Conservation (phyloP, 139 green algal genomes). For the Tetratostichococcus sp. region DNA sequence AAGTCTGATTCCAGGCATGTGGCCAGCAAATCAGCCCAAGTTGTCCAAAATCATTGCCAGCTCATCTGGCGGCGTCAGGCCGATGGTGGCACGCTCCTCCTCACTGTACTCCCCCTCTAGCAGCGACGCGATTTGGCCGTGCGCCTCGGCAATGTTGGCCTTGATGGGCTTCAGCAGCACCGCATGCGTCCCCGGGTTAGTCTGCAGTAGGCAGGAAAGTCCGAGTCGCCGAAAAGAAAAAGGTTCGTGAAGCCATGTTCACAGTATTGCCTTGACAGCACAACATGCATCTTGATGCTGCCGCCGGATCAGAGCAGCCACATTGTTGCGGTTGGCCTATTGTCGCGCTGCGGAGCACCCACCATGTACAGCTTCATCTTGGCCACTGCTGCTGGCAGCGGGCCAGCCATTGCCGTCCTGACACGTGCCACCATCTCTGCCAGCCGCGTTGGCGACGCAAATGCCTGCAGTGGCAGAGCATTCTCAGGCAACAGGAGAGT, state of each 20-base stretch:
- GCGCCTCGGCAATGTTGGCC: conserved; percentile 90
- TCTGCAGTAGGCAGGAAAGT: background rate
- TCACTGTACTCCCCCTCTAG: conserved; percentile 67
- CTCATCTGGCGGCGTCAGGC: conserved; percentile 39
- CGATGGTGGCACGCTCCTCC: conserved; percentile 45
- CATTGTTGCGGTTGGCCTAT: too few species aligned
- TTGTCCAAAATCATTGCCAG: conserved; percentile 46
- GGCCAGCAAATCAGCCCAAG: conserved; percentile 20
- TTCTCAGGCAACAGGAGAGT: too few species aligned
- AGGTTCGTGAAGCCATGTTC: too few species aligned
- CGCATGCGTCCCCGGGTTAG: conserved; percentile 63
- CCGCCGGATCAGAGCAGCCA: too few species aligned
- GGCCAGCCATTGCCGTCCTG: conserved; percentile 55
- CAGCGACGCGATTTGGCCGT: conserved; percentile 77
- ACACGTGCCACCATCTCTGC: conserved; percentile 75
- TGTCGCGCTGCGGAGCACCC: too few species aligned
- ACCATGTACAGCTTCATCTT: conserved; percentile 83
- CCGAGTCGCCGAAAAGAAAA: too few species aligned
- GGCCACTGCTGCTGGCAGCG: conserved; percentile 57
- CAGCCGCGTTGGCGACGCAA: conserved; percentile 79
- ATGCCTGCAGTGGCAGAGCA: conserved; percentile 65
- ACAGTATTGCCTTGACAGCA: too few species aligned
- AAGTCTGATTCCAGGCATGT: background rate
- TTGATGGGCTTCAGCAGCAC: conserved; percentile 90
- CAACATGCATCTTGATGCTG: too few species aligned